Conservation (phyloP, 495 filamentous ascomycete genomes). For the Tuber calosporum region DNA sequence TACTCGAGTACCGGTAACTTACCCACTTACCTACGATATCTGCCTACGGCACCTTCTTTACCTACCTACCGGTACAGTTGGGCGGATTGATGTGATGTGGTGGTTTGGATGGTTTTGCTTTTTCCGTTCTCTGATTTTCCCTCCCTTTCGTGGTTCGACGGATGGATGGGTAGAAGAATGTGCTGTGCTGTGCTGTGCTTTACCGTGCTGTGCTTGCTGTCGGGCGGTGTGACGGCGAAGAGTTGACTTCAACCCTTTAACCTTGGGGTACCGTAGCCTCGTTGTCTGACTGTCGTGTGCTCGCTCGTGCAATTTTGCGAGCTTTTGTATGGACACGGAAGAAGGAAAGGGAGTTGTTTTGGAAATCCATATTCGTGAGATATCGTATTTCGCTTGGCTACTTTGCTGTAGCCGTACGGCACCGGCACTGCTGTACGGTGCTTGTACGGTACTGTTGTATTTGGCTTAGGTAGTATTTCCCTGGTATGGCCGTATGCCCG, state of each 20-base stretch:
- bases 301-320: not conserved
- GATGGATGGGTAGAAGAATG: not conserved
- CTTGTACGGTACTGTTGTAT: not conserved
- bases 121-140: not conserved
- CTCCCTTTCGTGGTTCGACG: not conserved
- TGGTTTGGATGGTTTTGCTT: not conserved
- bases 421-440: too few relatives aligned
- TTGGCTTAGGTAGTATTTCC: not conserved
- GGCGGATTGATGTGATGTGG: not conserved
- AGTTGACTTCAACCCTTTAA: not conserved
- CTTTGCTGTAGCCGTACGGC: not conserved
- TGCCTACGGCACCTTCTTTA: too few relatives aligned
- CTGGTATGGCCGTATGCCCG: not conserved
- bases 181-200: not conserved
- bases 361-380: not conserved
- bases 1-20: not conserved
- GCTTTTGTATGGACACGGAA: not conserved
- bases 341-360: not conserved
- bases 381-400: not conserved
- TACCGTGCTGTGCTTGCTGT: not conserved
- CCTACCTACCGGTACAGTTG: not conserved
- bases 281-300: not conserved
- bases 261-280: not conserved
- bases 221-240: not conserved
- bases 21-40: not conserved